Base-by-base conservation (phyloP, 108 stramenopile species). In the Nitzschia sp. region DNA sequence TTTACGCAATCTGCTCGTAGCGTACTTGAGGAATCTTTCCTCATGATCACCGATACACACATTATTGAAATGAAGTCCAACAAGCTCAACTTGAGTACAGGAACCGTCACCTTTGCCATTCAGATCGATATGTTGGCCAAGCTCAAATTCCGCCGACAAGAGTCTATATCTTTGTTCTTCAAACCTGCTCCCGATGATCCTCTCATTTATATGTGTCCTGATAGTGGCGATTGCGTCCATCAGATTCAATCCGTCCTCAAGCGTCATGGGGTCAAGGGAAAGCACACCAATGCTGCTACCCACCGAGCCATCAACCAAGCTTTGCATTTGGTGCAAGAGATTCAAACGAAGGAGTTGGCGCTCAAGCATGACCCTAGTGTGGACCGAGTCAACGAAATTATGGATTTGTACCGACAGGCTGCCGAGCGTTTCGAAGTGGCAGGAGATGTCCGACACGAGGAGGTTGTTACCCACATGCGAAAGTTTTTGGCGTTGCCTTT, bases 371-470 rank as follows among this genome's bases (percentile, higher is more conserved):
- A 88, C 39, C 89, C 94, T 11, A 79, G 73, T 51, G 81, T 86
- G 25, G 86, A 92, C 20, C 62, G 83, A 10, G 91, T 95, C 21
- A 92, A 89, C 62, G 88, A 89, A 59, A 95, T 95, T 52, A 95
- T 95, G 94, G 94, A 95, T 71, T 60, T 95, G 61, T 95, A 92
- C 69, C 77, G 94, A 42, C 91, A 92, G 59, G 90, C 94, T 11
- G 91, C 91, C 43, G 94, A 95, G 64, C 86, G 87, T 40, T 95
- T 95, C 55, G 91, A 90, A 72, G 60, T 62, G 9, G 91, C 91
- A 24, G 94, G 94, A 39, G 94, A 95, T 75, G 73, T 85, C 20
- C 82, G 94, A 55, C 91, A 95, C 69, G 73, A 84, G 54, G 89
- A 92, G 73, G 91, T 92, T 2, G 85, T 92, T 63, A 83, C 80